Evolutionary conservation across 768 basidiomycete genomes (phyloP).

Genomic region (Coprinopsis sp.): DNA sequence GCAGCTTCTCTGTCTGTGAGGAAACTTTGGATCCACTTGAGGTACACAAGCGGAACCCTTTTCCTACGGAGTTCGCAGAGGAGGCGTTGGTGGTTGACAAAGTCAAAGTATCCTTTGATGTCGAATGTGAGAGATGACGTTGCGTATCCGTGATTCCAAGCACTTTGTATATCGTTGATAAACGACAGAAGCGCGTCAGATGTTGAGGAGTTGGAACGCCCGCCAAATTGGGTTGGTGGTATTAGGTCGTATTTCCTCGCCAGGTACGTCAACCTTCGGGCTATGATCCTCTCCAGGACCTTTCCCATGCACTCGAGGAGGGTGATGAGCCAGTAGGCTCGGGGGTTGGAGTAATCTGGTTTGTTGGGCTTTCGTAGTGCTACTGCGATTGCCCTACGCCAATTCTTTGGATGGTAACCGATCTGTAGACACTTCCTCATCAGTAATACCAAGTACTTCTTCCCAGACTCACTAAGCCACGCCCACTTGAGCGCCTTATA

Average conservation of each 20-base stretch:
- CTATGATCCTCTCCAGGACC: slow-evolving; percentile 24
- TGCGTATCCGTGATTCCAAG: slow-evolving; percentile 19
- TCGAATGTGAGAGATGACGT: slow-evolving; percentile 24
- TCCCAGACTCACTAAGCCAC: slow-evolving; percentile 10
- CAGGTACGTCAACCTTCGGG: slow-evolving; percentile 18
- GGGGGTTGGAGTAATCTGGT: slow-evolving; percentile 28
- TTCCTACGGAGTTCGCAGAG: slow-evolving; percentile 18
- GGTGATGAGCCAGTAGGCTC: slow-evolving; percentile 30
- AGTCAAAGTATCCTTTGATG: slow-evolving; percentile 27
- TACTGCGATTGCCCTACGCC: slow-evolving; percentile 24
- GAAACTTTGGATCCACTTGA: slow-evolving; percentile 21
- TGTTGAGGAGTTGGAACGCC: slow-evolving; percentile 18
- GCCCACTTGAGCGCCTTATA: slow-evolving; percentile 23
- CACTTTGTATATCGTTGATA: slow-evolving; percentile 20
- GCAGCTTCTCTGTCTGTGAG: slow-evolving; percentile 20
- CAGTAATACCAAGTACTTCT: slow-evolving; percentile 6
- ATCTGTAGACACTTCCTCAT: slow-evolving; percentile 17
- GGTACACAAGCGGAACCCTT: slow-evolving; percentile 14
- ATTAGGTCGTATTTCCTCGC: slow-evolving; percentile 21
- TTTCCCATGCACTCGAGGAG: slow-evolving; percentile 33
- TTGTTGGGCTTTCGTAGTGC: slow-evolving; percentile 32
- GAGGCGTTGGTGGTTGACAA: slow-evolving; percentile 21
- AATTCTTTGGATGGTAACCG: slow-evolving; percentile 23
- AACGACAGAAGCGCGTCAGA: slow-evolving; percentile 19
- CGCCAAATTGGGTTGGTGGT: slow-evolving; percentile 20